Evolutionary conservation across 1,284 basidiomycete species (phyloP), one percentile per base, ranked within the genome.

Genomic region (Megacollybia platyphylla): DNA sequence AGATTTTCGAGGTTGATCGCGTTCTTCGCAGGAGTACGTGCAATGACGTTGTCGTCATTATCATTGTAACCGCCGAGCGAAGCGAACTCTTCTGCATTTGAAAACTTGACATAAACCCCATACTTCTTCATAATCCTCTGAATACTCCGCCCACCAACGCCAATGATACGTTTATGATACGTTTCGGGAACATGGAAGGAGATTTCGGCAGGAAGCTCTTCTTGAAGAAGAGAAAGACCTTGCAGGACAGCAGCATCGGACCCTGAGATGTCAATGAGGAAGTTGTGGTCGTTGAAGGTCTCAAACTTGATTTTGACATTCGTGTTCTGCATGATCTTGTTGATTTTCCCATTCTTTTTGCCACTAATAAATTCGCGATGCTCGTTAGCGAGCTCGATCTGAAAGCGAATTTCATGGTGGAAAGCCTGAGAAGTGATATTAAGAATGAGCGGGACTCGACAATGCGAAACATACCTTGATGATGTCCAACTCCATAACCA

Each of bases 41-140:
- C 94, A 36, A 98, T 81, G 41, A 98, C 94, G 56, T 98, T 98
- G 66, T 98, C 94, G 58, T 97, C 94, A 60, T 96, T 96, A 63
- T 98, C 92, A 54, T 88, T 79, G 62, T 97, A 97, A 10, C 93
- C 93, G 28, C 92, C 94, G 45, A 96, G 71, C 7, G 86, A 80
- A 36, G 91, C 91, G 61, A 94, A 97, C 61, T 98, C 96, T 53
- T 97, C 93, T 5, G 92, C 91, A 60, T 97, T 98, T 35, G 90
- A 93, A 58, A 98, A 98, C 65, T 98, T 98, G 64, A 99, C 96
- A 64, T 97, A 98, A 20, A 97, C 94, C 27, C 94, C 94, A 55
- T 87, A 97, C 62, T 96, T 93, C 68, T 97, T 97, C 94, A 99
- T 99, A 62, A 98, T 98, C 47, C 91, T 79, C 61, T 98, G 94